Percentiles rank a stretch among this genome's conserved stretches.
Conservation (phyloP, 2,329 filamentous ascomycete species). For the Aureobasidium sp. region DNA sequence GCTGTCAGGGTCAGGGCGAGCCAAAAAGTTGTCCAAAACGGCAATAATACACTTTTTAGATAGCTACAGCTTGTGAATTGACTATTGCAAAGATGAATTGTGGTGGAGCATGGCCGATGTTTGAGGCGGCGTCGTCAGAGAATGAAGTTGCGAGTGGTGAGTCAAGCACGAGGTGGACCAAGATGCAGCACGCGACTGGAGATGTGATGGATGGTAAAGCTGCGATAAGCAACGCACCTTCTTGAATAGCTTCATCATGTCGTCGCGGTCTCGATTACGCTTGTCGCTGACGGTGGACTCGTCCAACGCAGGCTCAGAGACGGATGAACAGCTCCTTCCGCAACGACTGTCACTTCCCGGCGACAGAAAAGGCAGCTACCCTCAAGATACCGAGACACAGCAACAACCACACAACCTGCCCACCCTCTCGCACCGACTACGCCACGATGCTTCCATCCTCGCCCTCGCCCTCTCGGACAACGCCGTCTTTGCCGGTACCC, state of each 20-base stretch:
- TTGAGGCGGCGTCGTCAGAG: background rate
- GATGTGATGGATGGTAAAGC: background rate
- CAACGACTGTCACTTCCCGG: background rate
- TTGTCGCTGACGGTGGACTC: slow-evolving; percentile 8
- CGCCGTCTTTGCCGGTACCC: slow-evolving; percentile 84
- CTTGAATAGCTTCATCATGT: background rate
- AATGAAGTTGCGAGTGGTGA: slow-evolving; percentile 9
- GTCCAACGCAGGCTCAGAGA: slow-evolving; percentile 18
- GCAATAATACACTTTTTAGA: background rate
- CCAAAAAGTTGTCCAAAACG: background rate
- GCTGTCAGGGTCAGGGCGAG: background rate
- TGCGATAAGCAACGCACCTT: background rate
- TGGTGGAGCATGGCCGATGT: slow-evolving; percentile 4
- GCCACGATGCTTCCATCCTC: slow-evolving; percentile 72
- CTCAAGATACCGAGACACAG: background rate
- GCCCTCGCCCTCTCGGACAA: slow-evolving; percentile 73
- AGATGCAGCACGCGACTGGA: background rate
- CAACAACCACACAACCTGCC: slow-evolving; percentile 35
- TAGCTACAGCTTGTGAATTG: background rate
- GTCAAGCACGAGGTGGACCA: background rate
- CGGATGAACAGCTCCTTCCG: slow-evolving; percentile 16
- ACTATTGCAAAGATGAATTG: slow-evolving; percentile 2
- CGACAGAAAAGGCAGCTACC: background rate
- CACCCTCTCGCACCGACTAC: slow-evolving; percentile 65
- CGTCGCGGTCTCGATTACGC: background rate